Percentiles rank a stretch among this genome's conserved stretches.
These are phyloP conservation scores for Ilyonectria sp. DNA, from an alignment of 2,329 filamentous ascomycete species.

Conservation along the genomic window DNA sequence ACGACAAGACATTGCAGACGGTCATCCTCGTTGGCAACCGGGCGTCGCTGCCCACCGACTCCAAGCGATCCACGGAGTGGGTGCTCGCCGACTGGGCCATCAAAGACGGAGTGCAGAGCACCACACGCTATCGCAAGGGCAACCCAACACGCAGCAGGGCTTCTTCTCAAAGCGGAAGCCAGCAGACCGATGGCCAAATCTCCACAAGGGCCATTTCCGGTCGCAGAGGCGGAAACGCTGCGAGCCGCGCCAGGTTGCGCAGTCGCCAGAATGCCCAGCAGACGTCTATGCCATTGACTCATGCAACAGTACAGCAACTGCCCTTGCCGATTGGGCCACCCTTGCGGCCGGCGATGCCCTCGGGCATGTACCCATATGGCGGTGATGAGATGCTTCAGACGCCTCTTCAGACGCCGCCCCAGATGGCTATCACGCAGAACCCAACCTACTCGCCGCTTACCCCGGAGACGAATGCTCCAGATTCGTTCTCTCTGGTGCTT, in stretches of 20 bases:
- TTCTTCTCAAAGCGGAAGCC: constrained; percentile 34
- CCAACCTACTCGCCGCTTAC: constrained; percentile 41
- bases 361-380: constrained; percentile 41
- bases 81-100: constrained; percentile 80
- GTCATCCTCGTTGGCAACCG: constrained; percentile 24
- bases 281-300: constrained; percentile 40
- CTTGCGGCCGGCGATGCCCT: constrained; percentile 39
- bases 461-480: constrained; percentile 33
- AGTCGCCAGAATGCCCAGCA: constrained; percentile 42
- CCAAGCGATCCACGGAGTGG: constrained; percentile 83
- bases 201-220: constrained; percentile 52
- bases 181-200: constrained; percentile 45
- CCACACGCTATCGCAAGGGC: constrained; percentile 81
- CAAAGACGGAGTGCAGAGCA: constrained; percentile 83
- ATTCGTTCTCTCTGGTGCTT: constrained; percentile 40
- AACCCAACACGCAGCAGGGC: constrained; percentile 51
- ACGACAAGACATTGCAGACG: constrained; percentile 49
- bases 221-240: constrained; percentile 53
- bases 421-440: constrained; percentile 39
- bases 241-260: constrained; percentile 47
- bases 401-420: constrained; percentile 42
- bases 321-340: background rate
- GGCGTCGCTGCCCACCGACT: constrained; percentile 46
- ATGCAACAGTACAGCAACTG: background rate
- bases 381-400: constrained; percentile 41